These are phyloP conservation scores for Rickenella mellea DNA, from an alignment of 768 basidiomycete genomes.

Conservation along the genomic window DNA sequence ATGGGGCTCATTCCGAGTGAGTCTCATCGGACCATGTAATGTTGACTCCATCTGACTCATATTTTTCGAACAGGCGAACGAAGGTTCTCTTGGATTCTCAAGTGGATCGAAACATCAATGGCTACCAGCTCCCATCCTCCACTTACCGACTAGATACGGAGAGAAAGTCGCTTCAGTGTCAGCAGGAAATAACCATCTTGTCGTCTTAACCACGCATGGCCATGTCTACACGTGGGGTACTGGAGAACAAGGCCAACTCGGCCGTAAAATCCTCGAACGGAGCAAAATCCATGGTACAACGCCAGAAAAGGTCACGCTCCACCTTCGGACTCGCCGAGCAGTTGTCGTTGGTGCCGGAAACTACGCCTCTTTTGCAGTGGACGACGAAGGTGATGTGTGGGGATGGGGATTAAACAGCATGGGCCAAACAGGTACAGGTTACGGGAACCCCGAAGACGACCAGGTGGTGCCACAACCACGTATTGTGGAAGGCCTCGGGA, in stretches of 20 bases:
- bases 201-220: slow-evolving; percentile 84
- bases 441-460: slow-evolving; percentile 32
- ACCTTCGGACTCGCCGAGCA: slow-evolving; percentile 51
- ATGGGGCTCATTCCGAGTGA: slow-evolving; percentile 86
- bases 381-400: slow-evolving; percentile 76
- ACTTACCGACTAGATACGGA: slow-evolving; percentile 37
- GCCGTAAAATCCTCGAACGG: slow-evolving; percentile 81
- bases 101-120: slow-evolving; percentile 60
- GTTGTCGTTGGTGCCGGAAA: slow-evolving; percentile 71
- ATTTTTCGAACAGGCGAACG: slow-evolving; percentile 40
- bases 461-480: slow-evolving; percentile 55
- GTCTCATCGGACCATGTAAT: slow-evolving; percentile 15
- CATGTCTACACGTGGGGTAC: slow-evolving; percentile 86
- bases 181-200: slow-evolving; percentile 80
- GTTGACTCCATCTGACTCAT: slow-evolving; percentile 1
- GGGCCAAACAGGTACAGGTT: slow-evolving; percentile 68
- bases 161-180: slow-evolving; percentile 71
- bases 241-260: slow-evolving; percentile 85
- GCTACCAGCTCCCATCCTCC: slow-evolving; percentile 49
- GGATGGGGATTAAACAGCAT: slow-evolving; percentile 94
- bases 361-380: slow-evolving; percentile 87
- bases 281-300: slow-evolving; percentile 83
- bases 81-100: slow-evolving; percentile 82
- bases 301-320: slow-evolving; percentile 80
- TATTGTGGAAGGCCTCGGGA: slow-evolving; percentile 56